Base-by-base conservation (phyloP, 768 basidiomycete genomes). In the Sarcomyxa edulis region DNA sequence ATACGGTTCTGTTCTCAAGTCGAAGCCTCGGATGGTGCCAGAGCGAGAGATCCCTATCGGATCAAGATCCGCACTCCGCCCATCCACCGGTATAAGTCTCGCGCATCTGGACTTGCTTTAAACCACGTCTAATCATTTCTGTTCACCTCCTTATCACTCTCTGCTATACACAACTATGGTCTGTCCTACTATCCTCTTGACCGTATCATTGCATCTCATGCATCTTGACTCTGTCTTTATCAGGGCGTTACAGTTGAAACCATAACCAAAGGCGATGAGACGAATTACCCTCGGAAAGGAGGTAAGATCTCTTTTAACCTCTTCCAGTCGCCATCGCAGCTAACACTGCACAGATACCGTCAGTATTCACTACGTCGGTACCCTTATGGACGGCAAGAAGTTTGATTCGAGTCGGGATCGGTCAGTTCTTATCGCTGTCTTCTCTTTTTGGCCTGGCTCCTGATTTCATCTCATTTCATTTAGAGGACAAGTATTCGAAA, bases 321-420 rank as follows among this genome's bases (percentile, higher is more conserved):
- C 20, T 51, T 48, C 11, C 24, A 20, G 10, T 19, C 28, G 19
- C 14, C 4, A 14, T 32, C 29, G 2, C 9, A 12, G 32, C 47
- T 37, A 55, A 58, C 51, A 39, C 48, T n/a, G n/a, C 35, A 16
- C 49, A 86, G 84, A 88, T 66, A 71, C 15, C 20, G 86, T 91
- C 24, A 62, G 43, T 5, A 89, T 93, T 40, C 86, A 92, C 60
- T 93, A 92, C 51, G 71, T 81, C 30, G 91, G 87, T 16, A 87
- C 72, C 15, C 72, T 91, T 11, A 11, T 46, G 3, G 65, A 84
- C 51, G 86, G 84, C 30, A 64, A 43, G 19, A 64, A 62, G 50
- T 89, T 89, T 60, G 88, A 92, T 64, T 87, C 85, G 12, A 86
- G 81, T 49, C 61, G 74, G 53, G 80, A 84, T 53, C 81, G 84